phyloP scores from a whole-genome alignment of 768 basidiomycete species.

The Xerocomus spinulosus region DNA sequence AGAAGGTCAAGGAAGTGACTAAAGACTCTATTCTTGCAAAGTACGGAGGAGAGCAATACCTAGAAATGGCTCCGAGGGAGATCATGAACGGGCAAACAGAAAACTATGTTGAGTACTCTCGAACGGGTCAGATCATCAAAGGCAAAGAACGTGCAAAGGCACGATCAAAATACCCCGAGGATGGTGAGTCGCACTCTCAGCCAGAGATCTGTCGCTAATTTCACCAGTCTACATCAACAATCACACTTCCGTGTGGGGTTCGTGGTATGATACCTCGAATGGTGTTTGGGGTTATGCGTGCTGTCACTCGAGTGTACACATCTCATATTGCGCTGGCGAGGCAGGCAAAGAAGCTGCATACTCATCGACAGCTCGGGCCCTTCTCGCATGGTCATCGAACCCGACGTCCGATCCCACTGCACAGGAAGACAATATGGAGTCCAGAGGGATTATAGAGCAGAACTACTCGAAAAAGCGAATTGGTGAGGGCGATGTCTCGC shows the following conservation, averaged over 20 bases:
- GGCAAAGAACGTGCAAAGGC: constrained; percentile 86
- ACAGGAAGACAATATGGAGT: constrained; percentile 29
- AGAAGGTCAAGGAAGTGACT: constrained; percentile 79
- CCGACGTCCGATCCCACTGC: constrained; percentile 25
- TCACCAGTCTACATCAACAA: constrained; percentile 80
- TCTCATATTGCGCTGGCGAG: constrained; percentile 88
- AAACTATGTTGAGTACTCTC: constrained; percentile 94
- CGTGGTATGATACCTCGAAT: constrained; percentile 73
- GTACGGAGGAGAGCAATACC: constrained; percentile 93
- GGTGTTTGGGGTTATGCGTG: constrained; percentile 91
- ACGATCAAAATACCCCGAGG: constrained; percentile 92
- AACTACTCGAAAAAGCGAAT: constrained; percentile 75
- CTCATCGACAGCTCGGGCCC: constrained; percentile 69
- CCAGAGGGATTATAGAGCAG: constrained; percentile 49
- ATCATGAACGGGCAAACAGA: constrained; percentile 94
- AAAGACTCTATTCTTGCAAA: constrained; percentile 87
- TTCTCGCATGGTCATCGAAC: constrained; percentile 46
- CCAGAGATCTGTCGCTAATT: background rate
- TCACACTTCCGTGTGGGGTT: constrained; percentile 96
- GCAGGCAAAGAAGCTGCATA: constrained; percentile 75
- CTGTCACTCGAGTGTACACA: constrained; percentile 81
- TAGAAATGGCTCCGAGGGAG: constrained; percentile 87
- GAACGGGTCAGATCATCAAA: constrained; percentile 86
- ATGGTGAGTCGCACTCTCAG: constrained; percentile 52
- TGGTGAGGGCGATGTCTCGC: constrained; percentile 74